A percentile compares a stretch with the other conserved stretches of the same genome.
phyloP scores from a whole-genome alignment of 225 moss, liverwort and hornwort genomes.

The Pleurozium schreberi region DNA sequence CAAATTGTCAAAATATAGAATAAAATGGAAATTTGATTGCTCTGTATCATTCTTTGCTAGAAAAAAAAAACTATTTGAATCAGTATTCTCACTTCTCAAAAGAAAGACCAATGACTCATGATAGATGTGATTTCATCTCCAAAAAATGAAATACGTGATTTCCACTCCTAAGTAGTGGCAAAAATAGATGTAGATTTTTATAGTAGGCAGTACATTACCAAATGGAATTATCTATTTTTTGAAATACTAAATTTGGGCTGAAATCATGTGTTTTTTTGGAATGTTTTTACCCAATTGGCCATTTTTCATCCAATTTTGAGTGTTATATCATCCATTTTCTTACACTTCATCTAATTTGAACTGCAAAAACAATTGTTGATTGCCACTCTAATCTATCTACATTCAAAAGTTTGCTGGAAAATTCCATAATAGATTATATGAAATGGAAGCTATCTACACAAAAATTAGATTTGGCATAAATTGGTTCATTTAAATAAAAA shows the following conservation, averaged over 20 bases:
- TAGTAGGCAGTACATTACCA: too few relatives aligned
- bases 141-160: too few relatives aligned
- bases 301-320: neutral
- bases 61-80: too few relatives aligned
- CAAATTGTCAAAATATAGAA: neutral
- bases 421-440: rapidly evolving
- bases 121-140: too few relatives aligned
- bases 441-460: neutral
- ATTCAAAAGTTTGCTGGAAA: neutral
- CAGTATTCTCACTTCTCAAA: too few relatives aligned
- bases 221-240: too few relatives aligned
- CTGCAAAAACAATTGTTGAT: neutral
- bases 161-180: too few relatives aligned
- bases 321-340: neutral
- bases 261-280: neutral
- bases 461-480: neutral
- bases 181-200: too few relatives aligned
- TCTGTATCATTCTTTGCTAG: too few relatives aligned
- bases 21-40: too few relatives aligned
- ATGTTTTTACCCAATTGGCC: rapidly evolving
- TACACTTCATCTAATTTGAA: neutral
- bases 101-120: too few relatives aligned
- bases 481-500: neutral
- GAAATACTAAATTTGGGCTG: neutral
- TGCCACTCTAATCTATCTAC: rapidly evolving